Conservation (phyloP, 345 rosid genomes). For the Orychophragmus violaceus region DNA sequence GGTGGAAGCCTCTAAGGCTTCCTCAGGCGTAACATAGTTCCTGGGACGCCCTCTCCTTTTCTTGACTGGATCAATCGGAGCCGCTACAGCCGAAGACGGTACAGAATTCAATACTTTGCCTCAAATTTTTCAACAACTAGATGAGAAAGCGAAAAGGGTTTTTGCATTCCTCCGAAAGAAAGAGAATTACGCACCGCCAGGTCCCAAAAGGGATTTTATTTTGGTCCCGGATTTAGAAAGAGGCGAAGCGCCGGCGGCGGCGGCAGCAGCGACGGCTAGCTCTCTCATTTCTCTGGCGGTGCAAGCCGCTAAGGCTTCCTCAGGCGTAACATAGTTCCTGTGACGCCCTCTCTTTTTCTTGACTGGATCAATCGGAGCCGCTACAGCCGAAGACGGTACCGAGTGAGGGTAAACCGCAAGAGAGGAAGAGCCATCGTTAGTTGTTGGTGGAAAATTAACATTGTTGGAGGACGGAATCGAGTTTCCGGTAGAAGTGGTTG, state of each 20-base stretch:
- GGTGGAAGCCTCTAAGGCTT: slow-evolving; percentile 62
- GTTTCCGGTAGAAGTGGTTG: slow-evolving; percentile 24
- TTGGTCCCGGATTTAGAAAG: slow-evolving; percentile 30
- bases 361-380: slow-evolving; percentile 48
- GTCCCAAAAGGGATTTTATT: slow-evolving; percentile 33
- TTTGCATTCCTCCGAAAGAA: background rate
- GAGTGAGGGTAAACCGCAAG: slow-evolving; percentile 55
- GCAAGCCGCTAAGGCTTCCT: slow-evolving; percentile 72
- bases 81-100: slow-evolving; percentile 54
- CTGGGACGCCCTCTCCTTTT: slow-evolving; percentile 90
- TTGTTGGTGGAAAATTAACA: slow-evolving; percentile 49
- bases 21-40: slow-evolving; percentile 90
- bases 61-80: slow-evolving; percentile 50
- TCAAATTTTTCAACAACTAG: too few relatives aligned
- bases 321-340: slow-evolving; percentile 90
- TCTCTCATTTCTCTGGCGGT: slow-evolving; percentile 38
- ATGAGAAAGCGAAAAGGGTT: background rate
- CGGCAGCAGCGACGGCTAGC: too few relatives aligned
- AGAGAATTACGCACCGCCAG: slow-evolving; percentile 32
- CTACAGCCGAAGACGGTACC: slow-evolving; percentile 54
- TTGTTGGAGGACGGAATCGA: slow-evolving; percentile 45
- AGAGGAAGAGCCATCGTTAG: slow-evolving; percentile 23
- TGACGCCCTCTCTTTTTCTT: slow-evolving; percentile 88
- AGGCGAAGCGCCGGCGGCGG: slow-evolving; percentile 16
- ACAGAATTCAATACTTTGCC: too few relatives aligned